A percentile compares a stretch with the other conserved stretches of the same genome.
These are phyloP conservation scores for Alternaria triticina DNA, from an alignment of 2,329 filamentous ascomycete genomes.

Conservation along the genomic window DNA sequence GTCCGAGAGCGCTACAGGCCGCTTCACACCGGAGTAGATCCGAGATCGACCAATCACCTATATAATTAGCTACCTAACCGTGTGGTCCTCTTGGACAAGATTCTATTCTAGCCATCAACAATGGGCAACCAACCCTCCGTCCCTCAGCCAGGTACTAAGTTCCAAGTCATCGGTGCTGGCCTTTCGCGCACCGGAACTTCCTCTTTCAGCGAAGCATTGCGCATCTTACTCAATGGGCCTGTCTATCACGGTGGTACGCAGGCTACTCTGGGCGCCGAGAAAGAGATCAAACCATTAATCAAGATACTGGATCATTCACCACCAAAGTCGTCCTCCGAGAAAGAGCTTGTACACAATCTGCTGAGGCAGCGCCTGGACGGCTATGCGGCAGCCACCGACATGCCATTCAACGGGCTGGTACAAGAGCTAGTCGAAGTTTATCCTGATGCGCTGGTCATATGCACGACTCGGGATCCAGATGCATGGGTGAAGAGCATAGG, in stretches of 20 bases:
- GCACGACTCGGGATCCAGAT: constrained; percentile 29
- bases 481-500: constrained; percentile 31
- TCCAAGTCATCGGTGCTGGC: constrained; percentile 55
- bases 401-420: constrained; percentile 52
- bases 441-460: constrained; percentile 57
- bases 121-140: constrained; percentile 29
- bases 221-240: constrained; percentile 56
- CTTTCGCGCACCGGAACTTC: constrained; percentile 59
- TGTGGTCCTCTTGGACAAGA: background rate
- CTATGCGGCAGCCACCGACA: constrained; percentile 57
- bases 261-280: constrained; percentile 19
- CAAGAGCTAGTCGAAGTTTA: constrained; percentile 57
- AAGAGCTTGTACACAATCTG: constrained; percentile 16
- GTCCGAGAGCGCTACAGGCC: background rate
- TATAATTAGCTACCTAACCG: background rate
- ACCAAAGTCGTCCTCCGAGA: constrained; percentile 5
- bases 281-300: constrained; percentile 31
- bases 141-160: constrained; percentile 22
- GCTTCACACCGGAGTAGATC: background rate
- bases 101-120: background rate
- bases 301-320: constrained; percentile 26
- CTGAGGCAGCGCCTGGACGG: constrained; percentile 48
- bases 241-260: constrained; percentile 59
- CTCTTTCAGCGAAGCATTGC: constrained; percentile 57
- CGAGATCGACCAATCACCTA: background rate